Evolutionary conservation across 2,329 filamentous ascomycete species (phyloP).

Genomic region (Fusarium fracticaudum): DNA sequence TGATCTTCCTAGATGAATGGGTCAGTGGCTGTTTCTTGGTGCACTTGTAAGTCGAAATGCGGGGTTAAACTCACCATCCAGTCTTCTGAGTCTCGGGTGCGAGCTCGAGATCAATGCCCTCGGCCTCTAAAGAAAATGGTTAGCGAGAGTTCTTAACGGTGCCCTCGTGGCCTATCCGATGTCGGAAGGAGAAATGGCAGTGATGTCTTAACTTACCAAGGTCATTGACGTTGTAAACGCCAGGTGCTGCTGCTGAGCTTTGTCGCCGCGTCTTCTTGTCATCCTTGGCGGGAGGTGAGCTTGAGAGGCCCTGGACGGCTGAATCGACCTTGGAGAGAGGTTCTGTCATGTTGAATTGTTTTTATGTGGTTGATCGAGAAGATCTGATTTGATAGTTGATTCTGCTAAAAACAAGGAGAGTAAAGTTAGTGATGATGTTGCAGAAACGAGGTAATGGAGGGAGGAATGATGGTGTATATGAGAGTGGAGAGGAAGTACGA

Average conservation of each 20-base stretch:
- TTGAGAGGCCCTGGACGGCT: constrained; percentile 81
- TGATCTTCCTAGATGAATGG: constrained; percentile 80
- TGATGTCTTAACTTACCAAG: constrained; percentile 70
- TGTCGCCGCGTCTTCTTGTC: constrained; percentile 70
- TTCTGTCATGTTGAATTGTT: constrained; percentile 49
- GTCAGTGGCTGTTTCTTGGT: constrained; percentile 5
- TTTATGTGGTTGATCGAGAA: constrained; percentile 35
- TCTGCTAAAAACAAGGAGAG: constrained; percentile 18
- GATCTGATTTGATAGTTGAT: constrained; percentile 28
- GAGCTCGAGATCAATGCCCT: constrained; percentile 76
- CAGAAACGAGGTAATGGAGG: not conserved
- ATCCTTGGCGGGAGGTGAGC: constrained; percentile 71
- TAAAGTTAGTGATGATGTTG: constrained; percentile 16
- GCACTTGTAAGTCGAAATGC: not conserved
- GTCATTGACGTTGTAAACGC: constrained; percentile 80
- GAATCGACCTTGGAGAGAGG: constrained; percentile 91
- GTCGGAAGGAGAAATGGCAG: constrained; percentile 13
- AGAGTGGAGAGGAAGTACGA: not conserved
- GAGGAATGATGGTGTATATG: not conserved
- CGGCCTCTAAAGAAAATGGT: constrained; percentile 67
- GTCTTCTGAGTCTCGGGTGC: constrained; percentile 86
- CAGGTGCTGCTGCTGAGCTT: constrained; percentile 76
- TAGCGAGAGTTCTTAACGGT: constrained; percentile 8
- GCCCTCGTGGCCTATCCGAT: not conserved
- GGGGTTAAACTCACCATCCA: constrained; percentile 74